Percentiles rank a stretch among this genome's conserved stretches.
phyloP scores from a whole-genome alignment of 495 filamentous ascomycete species.

The Massariosphaeria phaeospora region DNA sequence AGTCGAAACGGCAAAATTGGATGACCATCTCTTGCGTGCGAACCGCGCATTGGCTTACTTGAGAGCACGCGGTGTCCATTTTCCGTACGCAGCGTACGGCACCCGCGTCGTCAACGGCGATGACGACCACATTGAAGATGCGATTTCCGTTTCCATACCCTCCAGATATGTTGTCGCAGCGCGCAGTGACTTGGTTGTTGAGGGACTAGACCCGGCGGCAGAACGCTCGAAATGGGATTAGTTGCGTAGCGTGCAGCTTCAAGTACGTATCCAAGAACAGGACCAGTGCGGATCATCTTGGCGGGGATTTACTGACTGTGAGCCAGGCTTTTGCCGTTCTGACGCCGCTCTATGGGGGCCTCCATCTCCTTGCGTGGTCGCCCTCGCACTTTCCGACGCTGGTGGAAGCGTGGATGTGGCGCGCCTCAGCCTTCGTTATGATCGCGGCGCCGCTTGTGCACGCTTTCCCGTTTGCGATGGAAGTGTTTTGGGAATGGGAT shows the following conservation, averaged over 20 bases:
- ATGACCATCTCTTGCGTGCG: slow-evolving; percentile 1
- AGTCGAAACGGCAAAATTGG: background rate
- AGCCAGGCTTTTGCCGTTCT: background rate
- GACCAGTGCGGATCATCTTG: background rate
- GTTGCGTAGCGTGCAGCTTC: too few relatives aligned
- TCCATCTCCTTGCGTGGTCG: slow-evolving; percentile 15
- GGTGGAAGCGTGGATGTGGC: slow-evolving; percentile 17
- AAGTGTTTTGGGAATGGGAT: too few relatives aligned
- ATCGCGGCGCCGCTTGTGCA: background rate
- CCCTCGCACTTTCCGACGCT: background rate
- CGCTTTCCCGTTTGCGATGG: background rate
- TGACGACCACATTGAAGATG: background rate
- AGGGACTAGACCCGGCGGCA: slow-evolving; percentile 4
- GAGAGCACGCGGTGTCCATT: background rate
- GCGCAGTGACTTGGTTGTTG: slow-evolving; percentile 19
- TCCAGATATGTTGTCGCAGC: background rate
- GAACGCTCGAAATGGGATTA: too few relatives aligned
- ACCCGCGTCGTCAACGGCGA: background rate
- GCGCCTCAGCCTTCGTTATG: slow-evolving; percentile 4
- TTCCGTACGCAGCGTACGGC: background rate
- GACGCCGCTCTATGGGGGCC: slow-evolving; percentile 1
- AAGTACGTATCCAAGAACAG: background rate
- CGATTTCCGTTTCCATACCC: background rate
- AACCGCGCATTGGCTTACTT: slow-evolving; percentile 7
- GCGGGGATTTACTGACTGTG: background rate